Evolutionary conservation across 2,329 filamentous ascomycete species (phyloP), one percentile per base, ranked within the genome.

Genomic region (Lasiodiplodia hormozganensis): DNA sequence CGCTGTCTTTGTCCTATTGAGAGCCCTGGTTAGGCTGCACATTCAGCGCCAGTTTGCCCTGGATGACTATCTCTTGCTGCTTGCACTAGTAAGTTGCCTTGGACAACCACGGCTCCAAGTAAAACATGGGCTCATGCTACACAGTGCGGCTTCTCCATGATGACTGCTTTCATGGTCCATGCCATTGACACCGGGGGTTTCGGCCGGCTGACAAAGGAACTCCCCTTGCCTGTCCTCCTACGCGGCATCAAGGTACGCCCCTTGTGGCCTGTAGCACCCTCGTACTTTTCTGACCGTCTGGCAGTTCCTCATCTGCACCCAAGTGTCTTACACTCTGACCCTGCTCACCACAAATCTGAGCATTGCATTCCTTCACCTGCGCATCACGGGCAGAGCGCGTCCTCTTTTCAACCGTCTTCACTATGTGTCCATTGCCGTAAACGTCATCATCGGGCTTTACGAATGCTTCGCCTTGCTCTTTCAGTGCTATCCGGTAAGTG

Each of bases 341-440:
- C n/a, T 51, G 5, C 23, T 58, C 38, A 34, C 57, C 23, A 57
- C 43, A 25, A 58, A 58, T 11, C 40, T 67, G 40, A 67, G 64
- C 40, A 67, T 67, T 11, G 64, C 64, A 16, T 12, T 57, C 14
- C 64, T 67, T 4, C 64, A 67, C n/a, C 28, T 67, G 12, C 52
- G 64, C 4, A 57, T 67, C 25, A 43, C 54, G 14, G 64, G 64
- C 21, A 21, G 40, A n/a, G 53, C 49, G 5, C 47, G 36, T n/a
- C 28, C 38, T 12, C 10, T 43, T 11, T 62, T 62, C 25, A 56
- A 57, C 5, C 54, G 54, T 11, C 25, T 57, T 5, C 64, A 67
- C n/a, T 67, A 67, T 25, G 21, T 31, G 3, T 58, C 52, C 18
- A 67, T 67, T 14, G 38, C 4, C 11, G 23, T 58, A 6, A 67